These are phyloP conservation scores for Aspergillus diversus DNA, from an alignment of 495 filamentous ascomycete genomes.

Conservation along the genomic window DNA sequence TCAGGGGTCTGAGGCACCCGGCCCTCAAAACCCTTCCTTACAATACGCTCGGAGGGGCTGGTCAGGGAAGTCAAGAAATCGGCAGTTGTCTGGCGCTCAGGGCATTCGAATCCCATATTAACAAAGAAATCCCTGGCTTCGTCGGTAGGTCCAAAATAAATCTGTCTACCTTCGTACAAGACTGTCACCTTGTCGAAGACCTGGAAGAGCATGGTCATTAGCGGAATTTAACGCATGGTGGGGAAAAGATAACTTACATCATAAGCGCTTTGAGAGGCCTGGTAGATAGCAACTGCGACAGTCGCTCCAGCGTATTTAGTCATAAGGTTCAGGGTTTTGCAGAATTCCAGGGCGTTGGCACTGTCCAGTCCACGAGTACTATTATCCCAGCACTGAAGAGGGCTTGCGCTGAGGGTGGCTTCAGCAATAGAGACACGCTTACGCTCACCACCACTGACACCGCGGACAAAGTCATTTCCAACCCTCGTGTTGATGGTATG, in stretches of 20 bases:
- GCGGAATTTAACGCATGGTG: neutral
- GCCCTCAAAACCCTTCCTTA: conserved; percentile 65
- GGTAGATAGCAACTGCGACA: conserved; percentile 82
- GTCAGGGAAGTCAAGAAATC: conserved; percentile 82
- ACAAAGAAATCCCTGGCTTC: conserved; percentile 69
- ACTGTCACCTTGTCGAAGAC: conserved; percentile 65
- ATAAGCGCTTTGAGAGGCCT: conserved; percentile 86
- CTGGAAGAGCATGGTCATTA: conserved; percentile 3
- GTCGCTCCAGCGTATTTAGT: conserved; percentile 77
- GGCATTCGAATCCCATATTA: conserved; percentile 65
- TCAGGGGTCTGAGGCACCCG: conserved; percentile 70
- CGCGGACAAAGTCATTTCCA: conserved; percentile 84
- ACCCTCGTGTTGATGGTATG: conserved; percentile 58
- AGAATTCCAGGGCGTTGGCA: conserved; percentile 76
- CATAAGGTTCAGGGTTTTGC: conserved; percentile 73
- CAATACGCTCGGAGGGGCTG: conserved; percentile 65
- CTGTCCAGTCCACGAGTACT: conserved; percentile 84
- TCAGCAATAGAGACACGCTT: conserved; percentile 52
- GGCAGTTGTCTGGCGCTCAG: conserved; percentile 66
- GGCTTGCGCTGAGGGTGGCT: conserved; percentile 71
- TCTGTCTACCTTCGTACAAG: conserved; percentile 67
- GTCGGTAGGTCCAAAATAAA: conserved; percentile 67
- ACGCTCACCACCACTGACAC: conserved; percentile 83
- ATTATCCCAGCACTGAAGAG: conserved; percentile 85
- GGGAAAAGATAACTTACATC: conserved; percentile 24